Percentiles rank a stretch among this genome's conserved stretches.
Conservation (phyloP, 1,139 yeast genomes). For the Kodamaea suecica region DNA sequence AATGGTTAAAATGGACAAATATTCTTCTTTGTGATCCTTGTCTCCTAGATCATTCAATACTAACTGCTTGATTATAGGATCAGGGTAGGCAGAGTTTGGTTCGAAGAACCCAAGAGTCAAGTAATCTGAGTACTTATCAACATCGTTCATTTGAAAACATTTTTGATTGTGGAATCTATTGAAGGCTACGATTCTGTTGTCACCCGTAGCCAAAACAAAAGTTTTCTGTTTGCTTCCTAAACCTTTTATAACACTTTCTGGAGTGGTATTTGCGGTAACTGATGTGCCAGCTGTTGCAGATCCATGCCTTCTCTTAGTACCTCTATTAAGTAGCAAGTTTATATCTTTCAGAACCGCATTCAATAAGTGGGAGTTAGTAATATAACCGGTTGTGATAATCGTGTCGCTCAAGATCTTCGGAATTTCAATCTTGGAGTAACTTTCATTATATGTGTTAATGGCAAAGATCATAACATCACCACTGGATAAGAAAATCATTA, state of each 20-base stretch:
- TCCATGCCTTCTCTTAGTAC: conserved; percentile 31
- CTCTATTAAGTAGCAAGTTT: conserved; percentile 27
- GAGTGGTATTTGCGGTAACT: conserved; percentile 7
- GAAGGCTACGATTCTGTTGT: conserved; percentile 66
- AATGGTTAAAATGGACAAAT: conserved; percentile 66
- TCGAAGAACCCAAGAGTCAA: conserved; percentile 56
- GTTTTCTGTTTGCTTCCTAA: conserved; percentile 44
- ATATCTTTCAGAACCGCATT: conserved; percentile 43
- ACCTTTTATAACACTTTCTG: conserved; percentile 10
- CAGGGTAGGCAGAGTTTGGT: conserved; percentile 59
- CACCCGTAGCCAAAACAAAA: conserved; percentile 72
- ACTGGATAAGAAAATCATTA: conserved; percentile 51
- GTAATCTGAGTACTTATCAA: conserved; percentile 55
- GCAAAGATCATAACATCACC: conserved; percentile 55
- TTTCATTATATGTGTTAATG: conserved; percentile 39
- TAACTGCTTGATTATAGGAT: conserved; percentile 72
- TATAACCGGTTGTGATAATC: conserved; percentile 68
- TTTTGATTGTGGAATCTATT: conserved; percentile 61
- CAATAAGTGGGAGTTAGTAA: conserved; percentile 45
- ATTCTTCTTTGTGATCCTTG: conserved; percentile 48
- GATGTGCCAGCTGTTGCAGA: too few species aligned
- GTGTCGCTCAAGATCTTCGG: conserved; percentile 57
- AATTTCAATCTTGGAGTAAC: conserved; percentile 35
- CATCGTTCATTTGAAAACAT: conserved; percentile 61
- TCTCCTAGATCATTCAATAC: conserved; percentile 69